Percentiles rank a stretch among this genome's conserved stretches.
Evolutionary conservation across 306 rosid genomes (phyloP).

Genomic region (Corylus heterophylla): DNA sequence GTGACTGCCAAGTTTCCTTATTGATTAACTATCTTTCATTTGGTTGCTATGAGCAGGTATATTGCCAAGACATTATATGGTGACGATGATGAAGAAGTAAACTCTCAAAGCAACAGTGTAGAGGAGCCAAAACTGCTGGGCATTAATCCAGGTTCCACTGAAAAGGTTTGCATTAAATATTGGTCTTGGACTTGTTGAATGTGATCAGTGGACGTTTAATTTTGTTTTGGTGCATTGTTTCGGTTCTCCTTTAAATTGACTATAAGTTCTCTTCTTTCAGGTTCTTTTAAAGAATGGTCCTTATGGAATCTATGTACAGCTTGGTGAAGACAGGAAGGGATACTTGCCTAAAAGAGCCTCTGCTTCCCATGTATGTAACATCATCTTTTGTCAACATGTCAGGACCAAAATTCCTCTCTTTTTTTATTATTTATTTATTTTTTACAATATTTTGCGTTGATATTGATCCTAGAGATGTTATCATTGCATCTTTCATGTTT

Average conservation of each 20-base stretch:
- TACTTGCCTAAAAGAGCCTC: slow-evolving; percentile 74
- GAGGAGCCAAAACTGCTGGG: slow-evolving; percentile 85
- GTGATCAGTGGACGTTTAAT: slow-evolving; percentile 10
- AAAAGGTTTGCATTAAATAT: slow-evolving; percentile 58
- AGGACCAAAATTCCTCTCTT: slow-evolving; percentile 4
- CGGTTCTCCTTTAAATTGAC: slow-evolving; percentile 24
- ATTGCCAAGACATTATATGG: slow-evolving; percentile 81
- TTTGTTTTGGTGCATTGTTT: slow-evolving; percentile 25
- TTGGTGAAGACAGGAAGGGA: slow-evolving; percentile 88
- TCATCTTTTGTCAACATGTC: slow-evolving; percentile 8
- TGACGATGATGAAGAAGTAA: slow-evolving; percentile 64
- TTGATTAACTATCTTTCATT: slow-evolving; percentile 11
- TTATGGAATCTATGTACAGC: slow-evolving; percentile 86
- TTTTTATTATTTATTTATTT: not conserved
- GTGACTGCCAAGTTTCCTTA: not conserved
- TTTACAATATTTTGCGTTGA: not conserved
- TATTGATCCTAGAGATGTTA: not conserved
- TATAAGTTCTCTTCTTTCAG: slow-evolving; percentile 41
- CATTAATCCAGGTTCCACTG: slow-evolving; percentile 57
- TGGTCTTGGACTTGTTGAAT: slow-evolving; percentile 7
- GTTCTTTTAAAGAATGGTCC: slow-evolving; percentile 88
- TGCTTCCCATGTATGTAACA: slow-evolving; percentile 66
- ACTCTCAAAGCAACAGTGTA: slow-evolving; percentile 34
- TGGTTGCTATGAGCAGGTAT: slow-evolving; percentile 58
- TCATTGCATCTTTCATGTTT: slow-evolving; percentile 15